phyloP scores from a whole-genome alignment of 179 eudicot genomes.

The Camellia oleifera region DNA sequence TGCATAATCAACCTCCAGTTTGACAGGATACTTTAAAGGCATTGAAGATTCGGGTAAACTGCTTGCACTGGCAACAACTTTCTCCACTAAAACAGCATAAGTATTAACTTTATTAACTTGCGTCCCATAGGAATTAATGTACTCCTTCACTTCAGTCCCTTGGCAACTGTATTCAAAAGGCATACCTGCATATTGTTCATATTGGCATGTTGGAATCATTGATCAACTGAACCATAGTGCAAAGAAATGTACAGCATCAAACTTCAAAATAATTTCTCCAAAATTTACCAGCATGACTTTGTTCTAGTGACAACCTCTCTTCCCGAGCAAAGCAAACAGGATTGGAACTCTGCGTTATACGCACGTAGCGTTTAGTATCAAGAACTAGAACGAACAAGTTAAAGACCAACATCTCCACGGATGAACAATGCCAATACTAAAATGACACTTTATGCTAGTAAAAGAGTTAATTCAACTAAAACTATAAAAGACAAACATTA shows the following conservation, averaged over 20 bases:
- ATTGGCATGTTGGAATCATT: conserved; percentile 1
- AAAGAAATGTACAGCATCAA: background rate
- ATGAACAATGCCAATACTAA: background rate
- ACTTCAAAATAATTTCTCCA: background rate
- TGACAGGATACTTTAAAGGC: conserved; percentile 14
- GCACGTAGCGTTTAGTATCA: background rate
- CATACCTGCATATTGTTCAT: conserved; percentile 19
- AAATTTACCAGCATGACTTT: conserved; percentile 25
- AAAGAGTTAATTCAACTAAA: background rate
- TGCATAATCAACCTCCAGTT: conserved; percentile 20
- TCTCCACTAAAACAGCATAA: conserved; percentile 16
- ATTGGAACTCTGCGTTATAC: conserved; percentile 12
- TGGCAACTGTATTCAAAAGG: conserved; percentile 6
- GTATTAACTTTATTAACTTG: conserved; percentile 13
- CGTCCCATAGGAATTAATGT: conserved; percentile 12
- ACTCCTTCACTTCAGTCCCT: conserved; percentile 13
- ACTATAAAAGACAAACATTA: too few species aligned
- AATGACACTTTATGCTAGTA: background rate
- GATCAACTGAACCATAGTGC: conserved; percentile 1
- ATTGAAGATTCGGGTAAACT: conserved; percentile 16
- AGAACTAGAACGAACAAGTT: background rate
- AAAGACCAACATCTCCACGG: background rate
- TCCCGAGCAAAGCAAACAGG: conserved; percentile 21
- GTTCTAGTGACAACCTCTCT: conserved; percentile 12
- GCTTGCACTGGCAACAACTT: background rate